A percentile compares a stretch with the other conserved stretches of the same genome.
These are phyloP conservation scores for Fusarium sp. DNA, from an alignment of 2,329 filamentous ascomycete genomes.

Conservation along the genomic window DNA sequence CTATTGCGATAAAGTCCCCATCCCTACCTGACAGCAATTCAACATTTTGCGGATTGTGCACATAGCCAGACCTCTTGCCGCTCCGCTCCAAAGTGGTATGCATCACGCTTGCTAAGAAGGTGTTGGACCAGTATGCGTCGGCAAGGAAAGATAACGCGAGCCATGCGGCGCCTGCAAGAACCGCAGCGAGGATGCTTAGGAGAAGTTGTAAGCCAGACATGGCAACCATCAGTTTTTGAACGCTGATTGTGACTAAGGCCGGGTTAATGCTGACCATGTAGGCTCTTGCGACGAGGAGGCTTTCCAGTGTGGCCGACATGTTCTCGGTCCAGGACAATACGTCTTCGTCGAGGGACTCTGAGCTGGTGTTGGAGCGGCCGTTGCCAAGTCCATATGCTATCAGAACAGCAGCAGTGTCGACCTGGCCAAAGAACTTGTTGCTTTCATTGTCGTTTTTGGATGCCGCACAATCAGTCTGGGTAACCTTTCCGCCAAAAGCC, in stretches of 20 bases:
- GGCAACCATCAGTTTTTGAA: constrained; percentile 30
- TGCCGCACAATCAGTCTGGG: constrained; percentile 12
- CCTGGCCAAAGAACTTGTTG: constrained; percentile 22
- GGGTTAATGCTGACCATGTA: constrained; percentile 24
- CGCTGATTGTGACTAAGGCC: constrained; percentile 17
- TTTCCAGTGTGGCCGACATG: not conserved
- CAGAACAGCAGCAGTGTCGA: constrained; percentile 31
- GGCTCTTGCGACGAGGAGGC: constrained; percentile 10
- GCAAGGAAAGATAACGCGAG: constrained; percentile 14
- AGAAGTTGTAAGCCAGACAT: constrained; percentile 25
- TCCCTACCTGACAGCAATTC: not conserved
- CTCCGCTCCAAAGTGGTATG: constrained; percentile 7
- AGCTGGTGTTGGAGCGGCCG: constrained; percentile 23
- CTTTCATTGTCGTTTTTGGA: no score
- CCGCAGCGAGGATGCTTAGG: constrained; percentile 8
- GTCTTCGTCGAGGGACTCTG: constrained; percentile 15
- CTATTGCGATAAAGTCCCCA: not conserved
- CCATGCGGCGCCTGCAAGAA: constrained; percentile 15
- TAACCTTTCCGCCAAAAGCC: constrained; percentile 24
- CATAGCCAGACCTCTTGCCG: constrained; percentile 18
- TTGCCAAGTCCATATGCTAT: constrained; percentile 16
- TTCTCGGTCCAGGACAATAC: constrained; percentile 13
- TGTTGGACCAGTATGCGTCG: constrained; percentile 27
- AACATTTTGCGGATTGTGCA: constrained; percentile 1
- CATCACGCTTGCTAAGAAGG: constrained; percentile 24